Conservation (phyloP, 2,329 filamentous ascomycete genomes). For the Neofusicoccum sp. region DNA sequence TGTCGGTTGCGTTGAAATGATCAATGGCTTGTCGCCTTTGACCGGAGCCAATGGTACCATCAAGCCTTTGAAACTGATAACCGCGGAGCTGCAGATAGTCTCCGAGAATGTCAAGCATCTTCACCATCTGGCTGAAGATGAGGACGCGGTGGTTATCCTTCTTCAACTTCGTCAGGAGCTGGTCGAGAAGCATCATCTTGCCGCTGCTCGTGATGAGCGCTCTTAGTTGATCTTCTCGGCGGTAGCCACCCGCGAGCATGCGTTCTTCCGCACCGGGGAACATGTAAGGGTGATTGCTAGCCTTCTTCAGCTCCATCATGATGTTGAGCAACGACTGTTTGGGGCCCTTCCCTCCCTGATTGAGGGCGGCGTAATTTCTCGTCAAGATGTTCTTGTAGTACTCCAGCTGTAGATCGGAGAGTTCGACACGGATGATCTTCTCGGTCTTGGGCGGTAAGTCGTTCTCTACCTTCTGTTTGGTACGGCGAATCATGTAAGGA, state of each 20-base stretch:
- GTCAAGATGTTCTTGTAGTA: conserved; percentile 99
- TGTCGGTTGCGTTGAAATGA: conserved; percentile 96
- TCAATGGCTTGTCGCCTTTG: conserved; percentile 92
- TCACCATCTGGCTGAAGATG: conserved; percentile 99
- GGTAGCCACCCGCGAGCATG: conserved; percentile 74
- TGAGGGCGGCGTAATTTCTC: conserved; percentile 90
- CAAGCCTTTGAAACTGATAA: conserved; percentile 92
- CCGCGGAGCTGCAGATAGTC: conserved; percentile 91
- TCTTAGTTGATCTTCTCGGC: conserved; percentile 87
- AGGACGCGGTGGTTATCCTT: conserved; percentile 92
- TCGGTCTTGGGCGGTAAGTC: conserved; percentile 96
- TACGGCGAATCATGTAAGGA: conserved; percentile 91
- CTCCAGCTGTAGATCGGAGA: conserved; percentile 93
- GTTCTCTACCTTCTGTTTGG: conserved; percentile 95
- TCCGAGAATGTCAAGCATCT: conserved; percentile 93
- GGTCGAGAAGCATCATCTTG: conserved; percentile 98
- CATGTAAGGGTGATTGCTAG: conserved; percentile 98
- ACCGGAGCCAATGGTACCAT: conserved; percentile 88
- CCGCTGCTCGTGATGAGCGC: conserved; percentile 94
- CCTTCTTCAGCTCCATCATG: conserved; percentile 99
- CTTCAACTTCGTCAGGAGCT: conserved; percentile 89
- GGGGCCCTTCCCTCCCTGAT: conserved; percentile 83
- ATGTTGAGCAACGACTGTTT: conserved; percentile 96
- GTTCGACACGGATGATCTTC: conserved; percentile 96
- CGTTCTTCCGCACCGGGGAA: conserved; percentile 91